These are phyloP conservation scores for Taxillus chinensis DNA, from an alignment of 164 flowering plant genomes.

Conservation along the genomic window DNA sequence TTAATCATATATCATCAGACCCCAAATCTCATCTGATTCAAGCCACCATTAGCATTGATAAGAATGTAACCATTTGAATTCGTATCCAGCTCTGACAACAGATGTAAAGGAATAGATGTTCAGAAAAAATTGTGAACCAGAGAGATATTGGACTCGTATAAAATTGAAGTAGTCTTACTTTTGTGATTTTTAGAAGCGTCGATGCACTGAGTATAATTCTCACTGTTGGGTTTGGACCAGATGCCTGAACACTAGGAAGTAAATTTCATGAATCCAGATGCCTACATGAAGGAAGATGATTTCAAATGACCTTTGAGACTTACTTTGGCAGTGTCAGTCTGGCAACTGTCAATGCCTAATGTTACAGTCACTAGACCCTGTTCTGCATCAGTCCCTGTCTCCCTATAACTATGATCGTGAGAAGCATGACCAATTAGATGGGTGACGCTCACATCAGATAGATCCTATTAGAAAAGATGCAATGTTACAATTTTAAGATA, in stretches of 20 bases:
- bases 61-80: slow-evolving; percentile 80
- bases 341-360: slow-evolving; percentile 25
- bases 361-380: slow-evolving; percentile 42
- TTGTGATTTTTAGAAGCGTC: slow-evolving; percentile 38
- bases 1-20: slow-evolving; percentile 43
- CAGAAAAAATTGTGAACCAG: background rate
- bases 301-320: slow-evolving; percentile 15
- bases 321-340: slow-evolving; percentile 33
- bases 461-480: slow-evolving; percentile 29
- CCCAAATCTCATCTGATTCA: slow-evolving; percentile 99
- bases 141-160: too few species aligned
- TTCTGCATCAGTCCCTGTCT: slow-evolving; percentile 40
- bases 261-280: slow-evolving; percentile 7
- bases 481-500: background rate
- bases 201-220: slow-evolving; percentile 71
- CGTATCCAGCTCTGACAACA: slow-evolving; percentile 47
- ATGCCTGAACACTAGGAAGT: slow-evolving; percentile 53
- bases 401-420: slow-evolving; percentile 21
- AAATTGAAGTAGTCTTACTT: slow-evolving; percentile 32
- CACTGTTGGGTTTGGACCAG: slow-evolving; percentile 77
- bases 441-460: slow-evolving; percentile 19
- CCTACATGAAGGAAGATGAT: background rate
- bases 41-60: slow-evolving; percentile 95
- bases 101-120: slow-evolving; percentile 2
- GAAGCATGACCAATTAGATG: slow-evolving; percentile 24